Conservation (phyloP, 306 rosid genomes). For the Prunus padus region DNA sequence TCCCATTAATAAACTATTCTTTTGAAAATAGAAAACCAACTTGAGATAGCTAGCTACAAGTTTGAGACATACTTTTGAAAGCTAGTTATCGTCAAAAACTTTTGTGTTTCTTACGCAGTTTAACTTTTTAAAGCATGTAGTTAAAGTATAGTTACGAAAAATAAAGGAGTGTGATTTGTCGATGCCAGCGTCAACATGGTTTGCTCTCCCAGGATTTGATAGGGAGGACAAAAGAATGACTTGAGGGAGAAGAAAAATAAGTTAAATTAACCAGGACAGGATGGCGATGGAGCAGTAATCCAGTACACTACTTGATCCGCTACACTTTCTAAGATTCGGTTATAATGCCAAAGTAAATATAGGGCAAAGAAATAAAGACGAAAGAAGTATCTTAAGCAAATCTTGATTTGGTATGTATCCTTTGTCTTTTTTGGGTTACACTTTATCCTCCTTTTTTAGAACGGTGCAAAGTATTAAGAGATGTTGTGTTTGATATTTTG, state of each 20-base stretch:
- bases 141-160: not conserved
- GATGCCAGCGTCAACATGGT: too few species aligned
- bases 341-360: not conserved
- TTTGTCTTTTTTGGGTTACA: too few species aligned
- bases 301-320: not conserved
- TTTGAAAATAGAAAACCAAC: not conserved
- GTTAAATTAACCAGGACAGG: not conserved
- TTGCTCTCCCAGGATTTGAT: not conserved
- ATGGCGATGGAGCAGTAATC: not conserved
- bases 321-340: not conserved
- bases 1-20: not conserved
- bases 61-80: not conserved
- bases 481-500: too few species aligned
- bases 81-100: not conserved
- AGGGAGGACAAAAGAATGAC: conserved; percentile 4
- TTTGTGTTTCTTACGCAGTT: not conserved
- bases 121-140: not conserved
- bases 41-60: too few species aligned
- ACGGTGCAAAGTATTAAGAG: too few species aligned
- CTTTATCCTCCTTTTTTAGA: too few species aligned
- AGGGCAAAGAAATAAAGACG: not conserved
- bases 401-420: not conserved
- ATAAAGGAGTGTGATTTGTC: not conserved
- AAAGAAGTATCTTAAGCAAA: not conserved
- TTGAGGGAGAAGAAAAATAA: conserved; percentile 1